phyloP scores from a whole-genome alignment of 2,329 filamentous ascomycete genomes.

The Aspergillus fumigatus region DNA sequence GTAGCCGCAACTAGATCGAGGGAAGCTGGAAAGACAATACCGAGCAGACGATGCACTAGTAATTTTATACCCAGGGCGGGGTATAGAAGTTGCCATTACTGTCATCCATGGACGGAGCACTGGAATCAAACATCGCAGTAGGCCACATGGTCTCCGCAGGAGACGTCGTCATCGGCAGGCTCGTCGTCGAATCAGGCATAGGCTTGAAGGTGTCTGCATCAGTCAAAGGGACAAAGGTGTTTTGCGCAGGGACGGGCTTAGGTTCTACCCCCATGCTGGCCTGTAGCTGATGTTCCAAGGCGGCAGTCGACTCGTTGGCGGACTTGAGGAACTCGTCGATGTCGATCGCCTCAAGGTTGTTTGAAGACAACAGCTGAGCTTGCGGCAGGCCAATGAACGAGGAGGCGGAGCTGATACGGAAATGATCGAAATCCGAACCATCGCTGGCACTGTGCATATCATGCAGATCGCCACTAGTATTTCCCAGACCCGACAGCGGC shows the following conservation, averaged over 20 bases:
- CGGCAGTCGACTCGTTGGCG: slow-evolving; percentile 37
- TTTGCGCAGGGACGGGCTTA: slow-evolving; percentile 28
- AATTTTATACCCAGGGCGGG: slow-evolving; percentile 28
- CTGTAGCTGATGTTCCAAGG: slow-evolving; percentile 38
- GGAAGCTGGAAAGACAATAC: slow-evolving; percentile 17
- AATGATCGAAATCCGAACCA: slow-evolving; percentile 37
- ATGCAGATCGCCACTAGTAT: slow-evolving; percentile 28
- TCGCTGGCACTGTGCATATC: slow-evolving; percentile 41
- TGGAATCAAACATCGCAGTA: slow-evolving; percentile 28
- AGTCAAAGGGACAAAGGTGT: slow-evolving; percentile 24
- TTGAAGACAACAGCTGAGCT: slow-evolving; percentile 37
- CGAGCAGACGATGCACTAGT: background rate
- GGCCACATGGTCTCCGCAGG: slow-evolving; percentile 32
- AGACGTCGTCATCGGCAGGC: slow-evolving; percentile 21
- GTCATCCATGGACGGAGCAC: slow-evolving; percentile 27
- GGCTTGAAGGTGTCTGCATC: slow-evolving; percentile 20
- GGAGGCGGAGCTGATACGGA: slow-evolving; percentile 40
- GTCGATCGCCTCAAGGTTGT: slow-evolving; percentile 37
- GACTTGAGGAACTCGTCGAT: slow-evolving; percentile 43
- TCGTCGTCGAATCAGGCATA: slow-evolving; percentile 14
- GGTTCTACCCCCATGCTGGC: slow-evolving; percentile 33
- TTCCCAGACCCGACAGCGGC: slow-evolving; percentile 27
- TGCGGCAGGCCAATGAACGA: slow-evolving; percentile 41
- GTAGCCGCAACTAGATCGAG: slow-evolving; percentile 22
- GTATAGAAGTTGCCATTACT: slow-evolving; percentile 21